Conservation (phyloP, 768 basidiomycete species). For the Fibroporia radiculosa region DNA sequence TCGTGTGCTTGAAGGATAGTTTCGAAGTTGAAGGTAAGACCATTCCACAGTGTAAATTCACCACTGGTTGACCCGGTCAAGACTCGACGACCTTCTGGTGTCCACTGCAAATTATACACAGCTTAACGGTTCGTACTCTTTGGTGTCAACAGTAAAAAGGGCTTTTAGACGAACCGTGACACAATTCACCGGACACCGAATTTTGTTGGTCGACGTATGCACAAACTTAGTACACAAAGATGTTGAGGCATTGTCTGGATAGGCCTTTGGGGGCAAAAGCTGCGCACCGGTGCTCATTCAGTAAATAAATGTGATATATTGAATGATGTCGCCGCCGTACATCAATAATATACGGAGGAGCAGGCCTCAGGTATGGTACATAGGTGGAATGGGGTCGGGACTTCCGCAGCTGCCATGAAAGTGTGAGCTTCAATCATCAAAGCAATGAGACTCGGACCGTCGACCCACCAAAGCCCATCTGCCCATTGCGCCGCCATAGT, state of each 20-base stretch:
- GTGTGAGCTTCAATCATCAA: neutral
- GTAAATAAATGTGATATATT: slow-evolving; percentile 3
- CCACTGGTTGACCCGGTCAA: slow-evolving; percentile 94
- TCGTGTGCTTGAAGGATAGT: slow-evolving; percentile 99
- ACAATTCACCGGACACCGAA: slow-evolving; percentile 93
- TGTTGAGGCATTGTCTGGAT: slow-evolving; percentile 84
- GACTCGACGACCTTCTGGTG: slow-evolving; percentile 89
- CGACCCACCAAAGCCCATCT: slow-evolving; percentile 74
- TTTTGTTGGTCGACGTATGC: slow-evolving; percentile 98
- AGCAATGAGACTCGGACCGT: neutral
- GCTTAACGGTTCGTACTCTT: neutral
- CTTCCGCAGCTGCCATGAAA: slow-evolving; percentile 50
- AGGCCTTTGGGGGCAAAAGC: slow-evolving; percentile 93
- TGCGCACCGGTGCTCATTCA: slow-evolving; percentile 29
- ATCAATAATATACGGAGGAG: slow-evolving; percentile 83
- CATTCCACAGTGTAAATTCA: slow-evolving; percentile 99
- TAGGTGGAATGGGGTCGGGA: slow-evolving; percentile 74
- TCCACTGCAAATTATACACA: slow-evolving; percentile 60
- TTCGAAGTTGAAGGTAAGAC: slow-evolving; percentile 98
- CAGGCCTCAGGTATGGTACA: slow-evolving; percentile 72
- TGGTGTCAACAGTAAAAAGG: slow-evolving; percentile 1
- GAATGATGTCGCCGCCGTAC: slow-evolving; percentile 36
- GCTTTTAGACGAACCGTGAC: slow-evolving; percentile 61
- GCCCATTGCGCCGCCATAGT: slow-evolving; percentile 85
- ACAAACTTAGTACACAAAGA: slow-evolving; percentile 96